Percentiles rank a stretch among this genome's conserved stretches.
phyloP scores from a whole-genome alignment of 768 basidiomycete species.

The Trametes maxima region DNA sequence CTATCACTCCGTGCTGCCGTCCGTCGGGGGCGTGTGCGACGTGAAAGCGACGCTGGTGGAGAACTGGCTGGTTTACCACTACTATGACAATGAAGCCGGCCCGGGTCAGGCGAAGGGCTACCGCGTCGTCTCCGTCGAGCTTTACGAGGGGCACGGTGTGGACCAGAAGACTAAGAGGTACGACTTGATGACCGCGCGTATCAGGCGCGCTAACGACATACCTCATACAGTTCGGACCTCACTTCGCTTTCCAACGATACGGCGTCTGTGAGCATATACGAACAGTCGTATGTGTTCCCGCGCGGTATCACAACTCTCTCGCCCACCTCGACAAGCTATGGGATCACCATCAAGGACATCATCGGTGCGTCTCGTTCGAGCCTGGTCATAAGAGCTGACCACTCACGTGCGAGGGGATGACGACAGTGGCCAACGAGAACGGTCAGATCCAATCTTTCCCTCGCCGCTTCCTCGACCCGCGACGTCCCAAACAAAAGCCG shows the following conservation, averaged over 20 bases:
- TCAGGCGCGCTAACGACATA: not conserved
- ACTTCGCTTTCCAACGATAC: slow-evolving; percentile 58
- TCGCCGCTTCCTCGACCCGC: slow-evolving; percentile 75
- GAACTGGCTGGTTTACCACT: slow-evolving; percentile 93
- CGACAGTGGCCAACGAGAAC: slow-evolving; percentile 72
- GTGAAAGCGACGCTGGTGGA: slow-evolving; percentile 74
- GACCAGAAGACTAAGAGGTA: slow-evolving; percentile 79
- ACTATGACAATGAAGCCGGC: slow-evolving; percentile 64
- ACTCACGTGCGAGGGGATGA: not conserved
- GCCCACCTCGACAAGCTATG: slow-evolving; percentile 83
- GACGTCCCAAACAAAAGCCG: slow-evolving; percentile 76
- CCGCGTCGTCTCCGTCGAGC: slow-evolving; percentile 78
- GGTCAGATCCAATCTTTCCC: slow-evolving; percentile 77
- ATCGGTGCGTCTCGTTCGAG: slow-evolving; percentile 57
- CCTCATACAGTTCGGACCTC: slow-evolving; percentile 48
- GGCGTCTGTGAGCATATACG: slow-evolving; percentile 56
- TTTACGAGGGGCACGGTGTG: slow-evolving; percentile 75
- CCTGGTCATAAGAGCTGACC: not conserved
- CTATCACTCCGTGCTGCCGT: slow-evolving; percentile 63
- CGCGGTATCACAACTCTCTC: slow-evolving; percentile 68
- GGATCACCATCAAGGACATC: slow-evolving; percentile 84
- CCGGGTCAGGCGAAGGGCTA: slow-evolving; percentile 62
- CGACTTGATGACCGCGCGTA: slow-evolving; percentile 24
- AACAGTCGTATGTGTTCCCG: slow-evolving; percentile 73
- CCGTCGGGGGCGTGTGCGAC: slow-evolving; percentile 51